A percentile compares a stretch with the other conserved stretches of the same genome.
phyloP scores from a whole-genome alignment of 2,329 filamentous ascomycete species.

The Colletotrichum graminicola region DNA sequence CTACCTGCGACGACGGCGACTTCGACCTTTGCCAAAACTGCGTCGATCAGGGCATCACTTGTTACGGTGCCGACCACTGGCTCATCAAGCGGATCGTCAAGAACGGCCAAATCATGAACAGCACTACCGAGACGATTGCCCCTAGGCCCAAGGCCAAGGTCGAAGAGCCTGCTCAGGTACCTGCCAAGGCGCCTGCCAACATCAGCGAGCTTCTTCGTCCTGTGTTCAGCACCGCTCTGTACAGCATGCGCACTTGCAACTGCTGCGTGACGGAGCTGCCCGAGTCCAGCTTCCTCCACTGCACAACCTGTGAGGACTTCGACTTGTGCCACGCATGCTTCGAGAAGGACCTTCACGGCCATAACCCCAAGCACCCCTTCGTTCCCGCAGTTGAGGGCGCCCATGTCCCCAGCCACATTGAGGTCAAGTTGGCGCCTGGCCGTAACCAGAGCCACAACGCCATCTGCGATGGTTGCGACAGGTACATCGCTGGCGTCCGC shows the following conservation, averaged over 20 bases:
- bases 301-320: conserved; percentile 86
- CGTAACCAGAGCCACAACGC: conserved; percentile 87
- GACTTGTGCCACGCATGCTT: conserved; percentile 92
- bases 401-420: conserved; percentile 70
- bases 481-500: conserved; percentile 86
- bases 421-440: conserved; percentile 79
- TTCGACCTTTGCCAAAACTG: conserved; percentile 92
- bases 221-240: conserved; percentile 34
- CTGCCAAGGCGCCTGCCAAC: conserved; percentile 40
- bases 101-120: conserved; percentile 83
- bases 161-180: conserved; percentile 44
- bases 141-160: conserved; percentile 66
- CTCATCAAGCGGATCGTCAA: conserved; percentile 90
- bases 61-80: conserved; percentile 86
- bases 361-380: conserved; percentile 90
- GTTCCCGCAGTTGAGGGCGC: conserved; percentile 74
- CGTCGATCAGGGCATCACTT: conserved; percentile 80
- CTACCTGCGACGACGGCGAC: conserved; percentile 91
- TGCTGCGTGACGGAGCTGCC: conserved; percentile 74
- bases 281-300: conserved; percentile 87
- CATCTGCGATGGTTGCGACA: conserved; percentile 94
- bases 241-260: conserved; percentile 76
- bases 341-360: conserved; percentile 81
- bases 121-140: conserved; percentile 84
- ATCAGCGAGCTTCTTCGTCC: conserved; percentile 30